Base-by-base conservation (phyloP, 2,329 filamentous ascomycete species). In the Scortechinia acanthostroma region DNA sequence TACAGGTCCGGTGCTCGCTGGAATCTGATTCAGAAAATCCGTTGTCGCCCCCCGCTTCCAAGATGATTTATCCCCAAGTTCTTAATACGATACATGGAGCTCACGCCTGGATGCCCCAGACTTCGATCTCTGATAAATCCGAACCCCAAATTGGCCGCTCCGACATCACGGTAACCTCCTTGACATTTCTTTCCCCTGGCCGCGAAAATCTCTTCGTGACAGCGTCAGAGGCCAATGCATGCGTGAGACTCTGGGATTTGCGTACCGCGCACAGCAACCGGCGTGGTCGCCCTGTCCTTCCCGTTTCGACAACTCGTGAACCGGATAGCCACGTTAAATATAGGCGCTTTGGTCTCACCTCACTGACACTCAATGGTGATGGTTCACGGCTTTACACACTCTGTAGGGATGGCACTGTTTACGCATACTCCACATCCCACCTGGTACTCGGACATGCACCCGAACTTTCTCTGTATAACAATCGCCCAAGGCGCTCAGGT, bases 381-480 rank as follows among this genome's bases (percentile, higher is more conserved):
- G 74, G 76, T 22, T 68, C 71, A 10, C 67, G 77, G 25, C 57
- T 83, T 2, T 84, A 82, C 55, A 73, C 76, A 2, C 63, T 82
- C 15, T 82, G 79, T 56, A 71, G 78, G 50, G 80, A 84, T 55
- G 77, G 76, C 48, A 80, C 76, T 2, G 66, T 83, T 6, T 84
- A 84, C 52, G 73, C 77, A 4, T 83, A 83, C 56, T 78, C 76
- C 1, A 81, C 78, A 4, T 74, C 72, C n/a, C 79, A 83, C 52
- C 65, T 84, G 25, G 68, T 81, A 15, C 66, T 82, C 4, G 80
- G 80, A 17, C 65, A 70, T 50, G 74, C 74, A 2, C 76, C 77
- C 3, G 78, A 82, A 51, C 65, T 80, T 23, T 64, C 64, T 2
- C 45, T 61, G 21, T 59, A 63, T 46, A 61, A 63, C 50, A 51